A percentile compares a stretch with the other conserved stretches of the same genome.
These are phyloP conservation scores for Wickerhamomyces mucosus DNA, from an alignment of 805 yeast genomes.

Conservation along the genomic window DNA sequence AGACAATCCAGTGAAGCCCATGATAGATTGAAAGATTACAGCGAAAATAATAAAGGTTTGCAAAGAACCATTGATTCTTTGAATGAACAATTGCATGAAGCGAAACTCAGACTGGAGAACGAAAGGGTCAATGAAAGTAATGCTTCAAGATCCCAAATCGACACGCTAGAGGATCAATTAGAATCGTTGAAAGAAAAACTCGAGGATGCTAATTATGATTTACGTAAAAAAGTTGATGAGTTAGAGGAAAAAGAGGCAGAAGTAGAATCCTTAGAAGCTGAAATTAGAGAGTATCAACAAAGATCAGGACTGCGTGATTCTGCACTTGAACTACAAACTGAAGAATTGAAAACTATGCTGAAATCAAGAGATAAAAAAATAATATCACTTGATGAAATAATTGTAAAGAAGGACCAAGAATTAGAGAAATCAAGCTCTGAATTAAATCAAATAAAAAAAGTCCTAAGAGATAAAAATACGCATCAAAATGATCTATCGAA, in stretches of 20 bases:
- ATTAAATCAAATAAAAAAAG: not conserved
- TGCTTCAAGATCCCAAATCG: constrained; percentile 2
- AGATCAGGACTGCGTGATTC: constrained; percentile 6
- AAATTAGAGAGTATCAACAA: constrained; percentile 10
- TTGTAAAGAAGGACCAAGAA: constrained; percentile 2
- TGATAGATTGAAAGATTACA: too few relatives aligned
- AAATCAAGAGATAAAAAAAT: constrained; percentile 9
- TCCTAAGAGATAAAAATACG: constrained; percentile 1
- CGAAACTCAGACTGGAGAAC: constrained; percentile 4
- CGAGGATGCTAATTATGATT: constrained; percentile 9
- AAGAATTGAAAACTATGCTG: constrained; percentile 8
- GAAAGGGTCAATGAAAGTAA: constrained; percentile 2
- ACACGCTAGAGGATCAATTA: constrained; percentile 7
- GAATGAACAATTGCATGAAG: constrained; percentile 2
- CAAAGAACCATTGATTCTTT: constrained; percentile 1
- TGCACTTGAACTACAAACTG: constrained; percentile 8
- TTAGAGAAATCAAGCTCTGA: too few relatives aligned
- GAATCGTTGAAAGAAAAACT: constrained; percentile 11
- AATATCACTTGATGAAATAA: constrained; percentile 7
- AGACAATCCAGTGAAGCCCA: too few relatives aligned
- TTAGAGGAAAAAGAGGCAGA: constrained; percentile 13
- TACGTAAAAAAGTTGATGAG: constrained; percentile 14
- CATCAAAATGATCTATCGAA: constrained; percentile 2
- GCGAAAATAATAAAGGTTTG: too few relatives aligned
- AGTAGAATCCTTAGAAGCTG: constrained; percentile 10